Evolutionary conservation across 2,329 filamentous ascomycete species (phyloP), one percentile per base, ranked within the genome.

Genomic region (Fusarium setosum): DNA sequence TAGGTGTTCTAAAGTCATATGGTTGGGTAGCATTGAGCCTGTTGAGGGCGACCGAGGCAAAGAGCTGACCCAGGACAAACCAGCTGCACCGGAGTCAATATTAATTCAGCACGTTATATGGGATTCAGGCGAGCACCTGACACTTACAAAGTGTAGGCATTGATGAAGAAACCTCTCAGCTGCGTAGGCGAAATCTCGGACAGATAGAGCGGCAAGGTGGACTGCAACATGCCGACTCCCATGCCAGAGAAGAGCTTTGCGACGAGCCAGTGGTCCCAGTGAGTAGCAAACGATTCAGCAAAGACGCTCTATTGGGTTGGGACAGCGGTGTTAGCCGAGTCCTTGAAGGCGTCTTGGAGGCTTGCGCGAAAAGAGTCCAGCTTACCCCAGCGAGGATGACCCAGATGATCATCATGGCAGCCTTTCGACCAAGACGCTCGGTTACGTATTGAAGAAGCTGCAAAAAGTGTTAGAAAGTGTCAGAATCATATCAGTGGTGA

Each of bases 171-270:
- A 29, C 63, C 63, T 18, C 63, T 40, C 1, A 67, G 45, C 29
- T 64, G 61, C 9, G 57, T 60, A 17, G 63, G 63, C 4, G 63
- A 53, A n/a, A 61, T 61, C 13, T 67, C 63, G 3, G 63, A 55
- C 2, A 67, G 52, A 17, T 67, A 67, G 5, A 67, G 37, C 6
- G 61, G 63, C 21, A 67, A 13, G 11, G 63, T 64, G 4, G 61
- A 55, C 11, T 67, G 63, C 5, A 67, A 26, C 49, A 60, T 57
- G 20, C 63, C 63, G 9, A 67, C 61, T 4, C 61, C 63, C 42
- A 67, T 58, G 9, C 61, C 63, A 6, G 61, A 60, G 11, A 67
- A 52, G 18, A 67, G 34, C 26, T 64, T 67, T 12, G 61, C 63
- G 8, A 63, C 61, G 3, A 63, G 45, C 63, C 63, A 67, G 12